Evolutionary conservation across 352 stramenopile genomes (phyloP), one percentile per base, ranked within the genome.

Genomic region (Aphanomyces astaci): DNA sequence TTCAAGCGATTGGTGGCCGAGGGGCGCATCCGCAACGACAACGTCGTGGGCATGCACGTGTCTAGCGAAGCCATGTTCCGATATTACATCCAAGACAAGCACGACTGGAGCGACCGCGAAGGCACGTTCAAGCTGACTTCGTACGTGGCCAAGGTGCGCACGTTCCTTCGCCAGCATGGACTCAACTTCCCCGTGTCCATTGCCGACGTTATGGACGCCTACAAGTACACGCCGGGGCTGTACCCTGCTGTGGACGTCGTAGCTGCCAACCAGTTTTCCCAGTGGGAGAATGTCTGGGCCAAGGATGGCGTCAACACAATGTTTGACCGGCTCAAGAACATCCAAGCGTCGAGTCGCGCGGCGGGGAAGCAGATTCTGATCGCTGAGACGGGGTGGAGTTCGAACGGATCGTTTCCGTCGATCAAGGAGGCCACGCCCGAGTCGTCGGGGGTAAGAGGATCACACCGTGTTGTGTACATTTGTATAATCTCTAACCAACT

Each of bases 221-320:
- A 89, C 75, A 78, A 87, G 54, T 57, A 68, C 19, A 81, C 89
- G 56, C 77, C 59, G 24, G 33, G 79, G 45, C 68, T 93, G 1
- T 62, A 88, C 27, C 73, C 86, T 33, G 81, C 80, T 0, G 81
- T 89, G 3, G 84, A 93, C 60, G 81, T 83, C 65, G 66, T 90
- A 24, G 86, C 78, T 25, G 76, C 89, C 46, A 93, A 93, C 75
- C 76, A 90, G 72, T 93, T 93, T 55, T 81, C 81, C 9, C 88
- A 87, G 71, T 93, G 84, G 84, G 82, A 90, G 49, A 60, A 62
- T 2, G 64, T 55, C 3, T 73, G 84, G 40, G 70, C 82, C 19
- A 79, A 78, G 10, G 80, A 89, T n/a, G 82, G 64, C 10, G 72
- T 73, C 19, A 66, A 76, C 4, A 70, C 75, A 9, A 82, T 78